These are phyloP conservation scores for Marasmius oreades DNA, from an alignment of 1,284 basidiomycete genomes.

Conservation along the genomic window DNA sequence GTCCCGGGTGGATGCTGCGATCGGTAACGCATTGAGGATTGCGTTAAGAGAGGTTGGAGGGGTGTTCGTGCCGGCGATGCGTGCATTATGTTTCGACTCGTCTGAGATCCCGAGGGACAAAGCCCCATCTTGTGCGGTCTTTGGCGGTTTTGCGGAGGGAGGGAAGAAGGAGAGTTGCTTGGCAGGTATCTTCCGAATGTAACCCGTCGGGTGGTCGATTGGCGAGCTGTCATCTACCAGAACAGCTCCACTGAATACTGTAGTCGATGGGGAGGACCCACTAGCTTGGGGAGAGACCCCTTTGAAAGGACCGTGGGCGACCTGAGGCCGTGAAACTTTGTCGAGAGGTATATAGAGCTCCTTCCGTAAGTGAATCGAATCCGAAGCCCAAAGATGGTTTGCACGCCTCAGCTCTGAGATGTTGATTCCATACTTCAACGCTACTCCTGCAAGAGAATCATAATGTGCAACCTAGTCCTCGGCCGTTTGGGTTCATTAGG, in stretches of 20 bases:
- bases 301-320: neutral
- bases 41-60: constrained; percentile 33
- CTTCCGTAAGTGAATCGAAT: constrained; percentile 83
- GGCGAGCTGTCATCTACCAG: neutral
- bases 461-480: constrained; percentile 54
- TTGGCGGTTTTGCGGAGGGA: constrained; percentile 30
- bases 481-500: constrained; percentile 1
- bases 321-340: constrained; percentile 18
- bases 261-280: neutral
- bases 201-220: constrained; percentile 19
- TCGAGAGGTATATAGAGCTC: constrained; percentile 76
- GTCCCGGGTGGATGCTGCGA: constrained; percentile 47
- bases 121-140: constrained; percentile 8
- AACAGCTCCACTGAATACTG: neutral
- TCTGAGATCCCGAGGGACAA: constrained; percentile 11
- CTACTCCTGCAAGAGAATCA: constrained; percentile 82
- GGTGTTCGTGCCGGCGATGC: constrained; percentile 17
- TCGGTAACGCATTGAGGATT: constrained; percentile 42
- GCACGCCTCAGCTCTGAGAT: constrained; percentile 78
- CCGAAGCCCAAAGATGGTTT: constrained; percentile 90
- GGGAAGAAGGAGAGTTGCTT: constrained; percentile 62
- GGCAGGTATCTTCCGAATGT: constrained; percentile 47
- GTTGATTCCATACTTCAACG: constrained; percentile 83
- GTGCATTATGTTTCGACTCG: constrained; percentile 20
- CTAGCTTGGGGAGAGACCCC: neutral